phyloP scores from a whole-genome alignment of 768 basidiomycete genomes.

The Tulasnella sp. region DNA sequence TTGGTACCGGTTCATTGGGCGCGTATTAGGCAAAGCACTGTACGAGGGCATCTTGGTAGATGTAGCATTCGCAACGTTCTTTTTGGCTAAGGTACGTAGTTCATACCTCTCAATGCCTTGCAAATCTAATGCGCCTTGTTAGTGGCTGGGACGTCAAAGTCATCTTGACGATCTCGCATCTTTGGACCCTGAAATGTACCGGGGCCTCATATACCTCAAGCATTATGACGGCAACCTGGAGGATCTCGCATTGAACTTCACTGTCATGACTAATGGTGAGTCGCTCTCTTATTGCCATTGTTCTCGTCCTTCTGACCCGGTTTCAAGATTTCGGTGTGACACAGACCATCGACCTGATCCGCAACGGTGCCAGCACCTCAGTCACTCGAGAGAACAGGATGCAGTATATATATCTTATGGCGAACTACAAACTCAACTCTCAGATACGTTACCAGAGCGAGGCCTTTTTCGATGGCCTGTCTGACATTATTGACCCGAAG shows the following conservation, averaged over 20 bases:
- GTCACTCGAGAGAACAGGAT: conserved; percentile 85
- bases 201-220: conserved; percentile 85
- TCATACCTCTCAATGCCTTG: not conserved
- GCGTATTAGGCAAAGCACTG: conserved; percentile 90
- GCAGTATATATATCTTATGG: conserved; percentile 81
- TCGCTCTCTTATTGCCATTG: conserved; percentile 1
- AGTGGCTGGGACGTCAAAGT: conserved; percentile 90
- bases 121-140: not conserved
- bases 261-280: conserved; percentile 74
- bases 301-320: not conserved
- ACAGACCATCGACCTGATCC: conserved; percentile 65
- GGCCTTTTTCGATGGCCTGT: conserved; percentile 77
- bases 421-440: conserved; percentile 76
- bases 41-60: conserved; percentile 95
- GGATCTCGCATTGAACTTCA: conserved; percentile 83
- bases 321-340: conserved; percentile 69
- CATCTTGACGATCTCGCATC: conserved; percentile 89
- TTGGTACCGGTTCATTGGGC: conserved; percentile 91
- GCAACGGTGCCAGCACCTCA: conserved; percentile 66
- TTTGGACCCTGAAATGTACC: conserved; percentile 84
- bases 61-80: conserved; percentile 91
- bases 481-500: conserved; percentile 83
- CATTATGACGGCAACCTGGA: conserved; percentile 80
- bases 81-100: conserved; percentile 63
- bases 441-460: conserved; percentile 80